These are phyloP conservation scores for Coniochaeta ligniaria DNA, from an alignment of 2,329 filamentous ascomycete genomes.

Conservation along the genomic window DNA sequence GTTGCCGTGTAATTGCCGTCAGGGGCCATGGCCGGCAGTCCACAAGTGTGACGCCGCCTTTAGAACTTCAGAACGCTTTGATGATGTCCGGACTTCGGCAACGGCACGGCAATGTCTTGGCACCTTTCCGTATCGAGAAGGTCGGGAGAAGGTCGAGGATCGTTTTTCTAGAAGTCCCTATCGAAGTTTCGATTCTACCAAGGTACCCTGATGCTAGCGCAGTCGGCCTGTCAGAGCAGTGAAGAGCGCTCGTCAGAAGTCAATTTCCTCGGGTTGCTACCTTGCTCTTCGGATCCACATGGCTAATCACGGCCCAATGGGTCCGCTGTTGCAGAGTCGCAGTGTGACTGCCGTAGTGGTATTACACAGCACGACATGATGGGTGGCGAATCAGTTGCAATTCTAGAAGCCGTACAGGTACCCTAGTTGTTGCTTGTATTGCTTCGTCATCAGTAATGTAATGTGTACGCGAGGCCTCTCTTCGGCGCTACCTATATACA, in stretches of 20 bases:
- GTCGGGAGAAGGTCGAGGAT: not conserved
- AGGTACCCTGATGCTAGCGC: not conserved
- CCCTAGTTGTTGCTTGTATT: too few species aligned
- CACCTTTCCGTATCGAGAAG: not conserved
- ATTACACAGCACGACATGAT: not conserved
- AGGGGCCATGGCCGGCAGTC: not conserved
- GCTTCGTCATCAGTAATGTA: too few species aligned
- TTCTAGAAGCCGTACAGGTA: too few species aligned
- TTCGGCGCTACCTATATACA: not conserved
- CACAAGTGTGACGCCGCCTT: not conserved
- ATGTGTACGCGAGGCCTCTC: not conserved
- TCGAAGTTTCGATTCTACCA: not conserved
- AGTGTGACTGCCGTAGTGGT: not conserved
- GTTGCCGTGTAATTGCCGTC: not conserved
- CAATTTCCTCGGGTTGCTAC: not conserved
- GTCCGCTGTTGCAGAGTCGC: not conserved
- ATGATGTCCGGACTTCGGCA: not conserved
- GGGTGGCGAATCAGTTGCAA: not conserved
- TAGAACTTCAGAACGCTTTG: not conserved
- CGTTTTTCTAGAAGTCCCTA: not conserved
- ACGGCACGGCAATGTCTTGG: not conserved
- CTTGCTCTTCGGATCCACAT: not conserved
- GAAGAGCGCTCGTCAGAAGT: not conserved
- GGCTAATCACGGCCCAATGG: not conserved
- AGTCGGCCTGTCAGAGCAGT: not conserved